These are phyloP conservation scores for Elymus sibiricus DNA, from an alignment of 176 grass and related monocot genomes.

Conservation along the genomic window DNA sequence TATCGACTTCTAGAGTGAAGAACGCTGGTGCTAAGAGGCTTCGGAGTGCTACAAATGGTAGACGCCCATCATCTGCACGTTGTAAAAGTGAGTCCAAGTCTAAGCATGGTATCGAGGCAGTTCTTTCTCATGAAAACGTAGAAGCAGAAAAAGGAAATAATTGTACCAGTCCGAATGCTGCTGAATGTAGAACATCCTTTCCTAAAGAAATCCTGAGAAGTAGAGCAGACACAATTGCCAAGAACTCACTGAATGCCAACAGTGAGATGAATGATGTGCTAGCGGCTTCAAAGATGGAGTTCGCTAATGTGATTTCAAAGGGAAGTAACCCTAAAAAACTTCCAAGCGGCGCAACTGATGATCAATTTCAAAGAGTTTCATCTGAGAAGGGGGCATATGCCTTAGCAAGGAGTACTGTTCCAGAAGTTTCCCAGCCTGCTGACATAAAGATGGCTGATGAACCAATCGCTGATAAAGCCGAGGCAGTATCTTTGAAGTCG, in stretches of 20 bases:
- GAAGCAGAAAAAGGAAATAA: conserved; percentile 5
- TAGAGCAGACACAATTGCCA: not conserved
- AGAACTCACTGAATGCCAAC: not conserved
- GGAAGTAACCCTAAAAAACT: conserved; percentile 28
- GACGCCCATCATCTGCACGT: not conserved
- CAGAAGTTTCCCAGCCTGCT: conserved; percentile 1
- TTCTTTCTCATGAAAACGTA: conserved; percentile 35
- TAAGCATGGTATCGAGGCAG: conserved; percentile 1
- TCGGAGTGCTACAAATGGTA: not conserved
- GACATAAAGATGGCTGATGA: conserved; percentile 3
- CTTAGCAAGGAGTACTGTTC: conserved; percentile 16
- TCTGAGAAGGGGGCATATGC: not conserved
- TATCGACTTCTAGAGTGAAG: conserved; percentile 22
- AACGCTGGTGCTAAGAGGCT: conserved; percentile 29
- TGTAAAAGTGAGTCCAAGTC: conserved; percentile 5
- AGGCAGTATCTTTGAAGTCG: not conserved
- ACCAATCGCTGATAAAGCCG: conserved; percentile 1
- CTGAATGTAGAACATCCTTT: not conserved
- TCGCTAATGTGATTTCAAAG: not conserved
- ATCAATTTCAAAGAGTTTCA: conserved; percentile 1
- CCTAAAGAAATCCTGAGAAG: conserved; percentile 15
- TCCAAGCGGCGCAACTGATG: conserved; percentile 8
- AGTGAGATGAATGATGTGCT: not conserved
- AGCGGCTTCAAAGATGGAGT: conserved; percentile 4
- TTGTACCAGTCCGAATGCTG: conserved; percentile 1